phyloP scores from a whole-genome alignment of 257 asterid species.

The Solanum tarijense region DNA sequence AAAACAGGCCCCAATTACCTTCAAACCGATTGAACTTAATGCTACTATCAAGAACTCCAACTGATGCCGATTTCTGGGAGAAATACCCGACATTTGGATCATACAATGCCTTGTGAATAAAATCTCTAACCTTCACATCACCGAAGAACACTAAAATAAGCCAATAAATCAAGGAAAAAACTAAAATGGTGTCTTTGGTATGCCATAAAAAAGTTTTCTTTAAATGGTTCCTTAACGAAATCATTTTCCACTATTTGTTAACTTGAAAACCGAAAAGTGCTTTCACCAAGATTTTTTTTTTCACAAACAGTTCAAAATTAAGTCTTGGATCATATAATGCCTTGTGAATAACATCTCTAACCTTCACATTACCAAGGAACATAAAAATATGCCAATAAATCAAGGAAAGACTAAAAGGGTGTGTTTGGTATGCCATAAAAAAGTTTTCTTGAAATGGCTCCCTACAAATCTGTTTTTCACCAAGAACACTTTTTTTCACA shows the following conservation, averaged over 20 bases:
- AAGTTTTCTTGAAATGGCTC: background rate
- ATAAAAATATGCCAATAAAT: background rate
- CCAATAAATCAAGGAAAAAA: background rate
- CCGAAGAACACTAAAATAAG: background rate
- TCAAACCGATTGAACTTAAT: constrained; percentile 70
- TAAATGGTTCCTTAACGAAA: background rate
- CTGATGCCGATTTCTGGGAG: constrained; percentile 77
- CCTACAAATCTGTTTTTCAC: background rate
- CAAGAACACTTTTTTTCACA: background rate
- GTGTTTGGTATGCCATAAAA: background rate
- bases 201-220: background rate
- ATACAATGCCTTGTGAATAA: constrained; percentile 69
- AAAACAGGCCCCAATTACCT: constrained; percentile 28
- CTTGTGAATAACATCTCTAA: constrained; percentile 67
- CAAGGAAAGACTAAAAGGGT: background rate
- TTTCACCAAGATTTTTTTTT: background rate
- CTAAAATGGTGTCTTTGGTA: background rate
- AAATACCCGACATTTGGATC: constrained; percentile 78
- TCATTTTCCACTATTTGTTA: background rate
- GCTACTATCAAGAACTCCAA: constrained; percentile 82
- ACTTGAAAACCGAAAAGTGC: background rate
- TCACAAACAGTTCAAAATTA: background rate
- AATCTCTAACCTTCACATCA: constrained; percentile 68
- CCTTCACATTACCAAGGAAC: constrained; percentile 30
- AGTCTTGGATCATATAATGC: constrained; percentile 61